Evolutionary conservation across 352 stramenopile species (phyloP), one percentile per base, ranked within the genome.

Genomic region (Phytophthora pisi): DNA sequence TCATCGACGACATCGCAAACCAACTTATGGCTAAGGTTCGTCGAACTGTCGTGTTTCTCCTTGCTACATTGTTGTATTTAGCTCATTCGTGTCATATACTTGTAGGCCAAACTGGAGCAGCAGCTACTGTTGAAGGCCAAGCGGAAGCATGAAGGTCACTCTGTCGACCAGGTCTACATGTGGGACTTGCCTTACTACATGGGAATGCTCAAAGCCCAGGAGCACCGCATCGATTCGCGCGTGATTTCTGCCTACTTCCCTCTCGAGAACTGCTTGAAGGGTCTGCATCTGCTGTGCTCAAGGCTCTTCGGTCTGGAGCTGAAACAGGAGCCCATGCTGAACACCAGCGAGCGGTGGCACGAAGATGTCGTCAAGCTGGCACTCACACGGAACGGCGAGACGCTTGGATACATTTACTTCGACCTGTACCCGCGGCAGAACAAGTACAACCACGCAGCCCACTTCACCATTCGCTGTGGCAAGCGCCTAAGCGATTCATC

Each of bases 391-490:
- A 53, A 79, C 13, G 81, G 78, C 34, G 65, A 86, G 52, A 80
- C 72, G 18, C 61, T 98, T 9, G 96, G 96, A 4, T 92, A 85
- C 23, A 96, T 99, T 60, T 99, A 98, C 79, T 92, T 99, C 45
- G 97, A 99, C 71, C 70, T 99, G 63, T 97, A 98, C 79, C 91
- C 93, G 26, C 83, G 97, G 20, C 71, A 64, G 9, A 69, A 89
- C 78, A 97, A 97, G 73, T 95, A 95, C 70, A 86, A 81, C 46
- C 89, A 95, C 58, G 88, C 90, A 8, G 90, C 91, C 23, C 91
- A 99, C 78, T 99, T 99, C 70, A 99, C 97, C 4, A 95, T 99
- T 58, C 93, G 93, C 36, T 99, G 97, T 73, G 96, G 97, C 47
- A 94, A 92, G 64, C 74, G 69, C 10, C 28, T 89, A 40, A 71